phyloP scores from a whole-genome alignment of 352 stramenopile species.

The Plasmopara viticola region DNA sequence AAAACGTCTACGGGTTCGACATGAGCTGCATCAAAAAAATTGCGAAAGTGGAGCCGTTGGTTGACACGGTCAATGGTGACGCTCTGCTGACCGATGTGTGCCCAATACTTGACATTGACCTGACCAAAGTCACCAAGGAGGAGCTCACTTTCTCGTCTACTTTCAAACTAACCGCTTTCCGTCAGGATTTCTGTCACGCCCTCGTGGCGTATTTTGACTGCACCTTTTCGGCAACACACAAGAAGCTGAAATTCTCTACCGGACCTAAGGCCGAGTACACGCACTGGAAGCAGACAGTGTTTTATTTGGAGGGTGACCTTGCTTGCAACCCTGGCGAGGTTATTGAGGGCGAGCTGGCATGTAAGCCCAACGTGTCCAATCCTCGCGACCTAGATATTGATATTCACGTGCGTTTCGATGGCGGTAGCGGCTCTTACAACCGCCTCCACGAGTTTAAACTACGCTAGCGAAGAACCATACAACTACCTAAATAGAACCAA shows the following conservation, averaged over 20 bases:
- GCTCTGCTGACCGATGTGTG: constrained; percentile 87
- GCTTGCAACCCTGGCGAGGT: constrained; percentile 80
- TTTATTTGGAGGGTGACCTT: constrained; percentile 90
- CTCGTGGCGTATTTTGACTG: constrained; percentile 98
- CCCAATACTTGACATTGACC: constrained; percentile 90
- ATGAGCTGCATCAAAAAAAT: constrained; percentile 98
- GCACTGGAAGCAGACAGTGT: constrained; percentile 99
- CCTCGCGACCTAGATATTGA: constrained; percentile 92
- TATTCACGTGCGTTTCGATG: constrained; percentile 75
- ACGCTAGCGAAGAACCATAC: constrained; percentile 33
- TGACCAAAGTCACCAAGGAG: constrained; percentile 90
- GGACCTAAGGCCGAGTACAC: constrained; percentile 92
- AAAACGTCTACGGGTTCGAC: constrained; percentile 99
- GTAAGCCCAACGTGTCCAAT: constrained; percentile 88
- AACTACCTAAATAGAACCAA: background rate
- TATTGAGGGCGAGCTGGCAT: constrained; percentile 86
- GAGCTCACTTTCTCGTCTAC: constrained; percentile 90
- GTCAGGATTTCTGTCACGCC: constrained; percentile 94
- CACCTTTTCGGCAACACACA: constrained; percentile 93
- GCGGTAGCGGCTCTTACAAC: constrained; percentile 55
- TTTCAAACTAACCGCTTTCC: constrained; percentile 88
- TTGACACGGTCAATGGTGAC: constrained; percentile 94
- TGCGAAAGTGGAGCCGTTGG: constrained; percentile 94
- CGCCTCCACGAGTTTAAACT: constrained; percentile 75
- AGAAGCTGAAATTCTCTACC: constrained; percentile 95